Evolutionary conservation across 2,329 filamentous ascomycete genomes (phyloP).

Genomic region (Epicoccum sorghinum): DNA sequence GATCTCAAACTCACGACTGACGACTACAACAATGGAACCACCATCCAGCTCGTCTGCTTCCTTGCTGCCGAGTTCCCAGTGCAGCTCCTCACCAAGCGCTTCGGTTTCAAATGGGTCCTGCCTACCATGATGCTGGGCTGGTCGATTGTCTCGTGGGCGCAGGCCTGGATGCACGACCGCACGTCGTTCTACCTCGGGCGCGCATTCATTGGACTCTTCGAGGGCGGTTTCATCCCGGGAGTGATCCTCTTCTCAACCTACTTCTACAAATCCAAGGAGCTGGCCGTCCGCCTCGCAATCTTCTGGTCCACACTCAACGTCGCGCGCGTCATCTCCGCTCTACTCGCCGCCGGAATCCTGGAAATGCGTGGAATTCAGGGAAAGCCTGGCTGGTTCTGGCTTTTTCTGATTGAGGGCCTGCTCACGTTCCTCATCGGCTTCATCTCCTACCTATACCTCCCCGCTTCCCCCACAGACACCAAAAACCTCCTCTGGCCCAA

Average conservation of each 20-base stretch:
- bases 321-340: constrained; percentile 60
- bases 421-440: constrained; percentile 39
- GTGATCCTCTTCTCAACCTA: constrained; percentile 73
- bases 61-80: constrained; percentile 61
- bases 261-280: constrained; percentile 74
- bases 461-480: constrained; percentile 58
- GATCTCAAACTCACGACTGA: constrained; percentile 40
- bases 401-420: constrained; percentile 54
- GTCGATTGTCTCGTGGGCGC: constrained; percentile 62
- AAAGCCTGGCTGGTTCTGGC: constrained; percentile 61
- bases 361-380: constrained; percentile 57
- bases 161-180: constrained; percentile 66
- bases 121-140: constrained; percentile 53
- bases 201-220: constrained; percentile 51
- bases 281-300: constrained; percentile 68
- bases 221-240: constrained; percentile 64
- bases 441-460: constrained; percentile 44
- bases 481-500: constrained; percentile 50
- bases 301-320: constrained; percentile 73
- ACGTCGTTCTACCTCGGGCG: constrained; percentile 51
- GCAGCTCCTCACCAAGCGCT: constrained; percentile 51
- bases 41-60: constrained; percentile 79
- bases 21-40: constrained; percentile 46
- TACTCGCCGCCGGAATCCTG: constrained; percentile 61
- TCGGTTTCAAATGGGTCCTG: constrained; percentile 51